Evolutionary conservation across 2,329 filamentous ascomycete genomes (phyloP).

Genomic region (Sporothrix phasma): DNA sequence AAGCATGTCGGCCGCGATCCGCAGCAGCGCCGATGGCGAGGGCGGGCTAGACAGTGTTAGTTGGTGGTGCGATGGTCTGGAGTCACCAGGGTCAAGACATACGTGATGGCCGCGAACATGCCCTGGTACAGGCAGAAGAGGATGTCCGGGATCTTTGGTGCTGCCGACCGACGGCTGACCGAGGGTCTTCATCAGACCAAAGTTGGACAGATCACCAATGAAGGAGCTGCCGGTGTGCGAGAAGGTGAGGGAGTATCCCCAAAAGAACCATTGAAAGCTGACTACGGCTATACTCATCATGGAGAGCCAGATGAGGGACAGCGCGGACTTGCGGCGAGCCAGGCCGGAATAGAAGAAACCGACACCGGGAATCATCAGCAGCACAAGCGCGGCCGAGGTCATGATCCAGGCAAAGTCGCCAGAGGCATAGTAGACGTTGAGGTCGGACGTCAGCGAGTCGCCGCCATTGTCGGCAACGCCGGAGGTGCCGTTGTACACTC

Average conservation of each 20-base stretch:
- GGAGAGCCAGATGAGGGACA: conserved; percentile 77
- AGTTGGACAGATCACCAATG: conserved; percentile 71
- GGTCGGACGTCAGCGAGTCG: conserved; percentile 51
- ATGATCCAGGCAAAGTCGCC: conserved; percentile 82
- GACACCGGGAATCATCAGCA: conserved; percentile 89
- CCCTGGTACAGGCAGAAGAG: conserved; percentile 79
- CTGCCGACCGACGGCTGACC: conserved; percentile 67
- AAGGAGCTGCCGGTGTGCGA: conserved; percentile 68
- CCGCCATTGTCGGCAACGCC: conserved; percentile 39
- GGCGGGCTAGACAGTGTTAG: conserved; percentile 11
- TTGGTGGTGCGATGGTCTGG: too few species aligned
- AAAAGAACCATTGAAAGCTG: conserved; percentile 92
- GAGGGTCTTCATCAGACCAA: conserved; percentile 70
- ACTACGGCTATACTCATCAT: conserved; percentile 72
- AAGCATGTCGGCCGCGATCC: conserved; percentile 77
- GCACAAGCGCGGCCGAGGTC: conserved; percentile 67
- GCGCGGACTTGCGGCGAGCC: conserved; percentile 76
- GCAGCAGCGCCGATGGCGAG: conserved; percentile 50
- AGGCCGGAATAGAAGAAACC: conserved; percentile 93
- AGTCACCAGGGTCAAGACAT: too few species aligned
- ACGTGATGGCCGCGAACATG: conserved; percentile 87
- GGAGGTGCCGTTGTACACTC: conserved; percentile 40
- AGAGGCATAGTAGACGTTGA: conserved; percentile 73
- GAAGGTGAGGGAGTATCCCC: conserved; percentile 82
- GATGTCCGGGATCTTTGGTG: conserved; percentile 62